Percentiles rank a stretch among this genome's conserved stretches.
phyloP scores from a whole-genome alignment of 2,329 filamentous ascomycete genomes.

The Paracamarosporium sp. region DNA sequence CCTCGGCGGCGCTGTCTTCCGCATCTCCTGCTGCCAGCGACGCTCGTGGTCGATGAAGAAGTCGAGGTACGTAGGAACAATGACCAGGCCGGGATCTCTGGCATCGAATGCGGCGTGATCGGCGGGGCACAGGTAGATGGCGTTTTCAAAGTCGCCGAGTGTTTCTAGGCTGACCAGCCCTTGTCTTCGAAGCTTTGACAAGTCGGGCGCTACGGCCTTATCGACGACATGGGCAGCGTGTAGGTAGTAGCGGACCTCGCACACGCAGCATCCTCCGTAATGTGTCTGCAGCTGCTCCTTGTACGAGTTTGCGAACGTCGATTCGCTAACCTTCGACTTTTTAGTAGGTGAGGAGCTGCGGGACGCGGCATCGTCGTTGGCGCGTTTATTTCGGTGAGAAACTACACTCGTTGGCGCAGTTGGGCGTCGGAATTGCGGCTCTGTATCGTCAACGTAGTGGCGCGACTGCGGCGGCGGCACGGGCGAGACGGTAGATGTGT shows the following conservation, averaged over 20 bases:
- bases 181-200: background rate
- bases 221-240: background rate
- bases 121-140: background rate
- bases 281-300: background rate
- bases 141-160: background rate
- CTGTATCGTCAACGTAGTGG: background rate
- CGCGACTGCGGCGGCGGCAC: background rate
- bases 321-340: slow-evolving; percentile 1
- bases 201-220: background rate
- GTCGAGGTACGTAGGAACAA: slow-evolving; percentile 5
- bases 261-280: background rate
- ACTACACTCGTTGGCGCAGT: background rate
- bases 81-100: background rate
- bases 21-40: slow-evolving; percentile 2
- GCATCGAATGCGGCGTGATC: background rate
- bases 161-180: background rate
- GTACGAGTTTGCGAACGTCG: slow-evolving; percentile 1
- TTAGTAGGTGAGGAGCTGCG: slow-evolving; percentile 1
- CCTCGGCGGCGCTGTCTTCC: slow-evolving; percentile 1
- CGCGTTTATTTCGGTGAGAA: background rate
- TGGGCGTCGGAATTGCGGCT: background rate
- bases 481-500: slow-evolving; percentile 1
- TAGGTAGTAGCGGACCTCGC: background rate
- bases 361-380: background rate
- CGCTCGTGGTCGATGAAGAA: slow-evolving; percentile 5